Conservation (phyloP, 495 filamentous ascomycete species). For the Cladorrhinum samala region DNA sequence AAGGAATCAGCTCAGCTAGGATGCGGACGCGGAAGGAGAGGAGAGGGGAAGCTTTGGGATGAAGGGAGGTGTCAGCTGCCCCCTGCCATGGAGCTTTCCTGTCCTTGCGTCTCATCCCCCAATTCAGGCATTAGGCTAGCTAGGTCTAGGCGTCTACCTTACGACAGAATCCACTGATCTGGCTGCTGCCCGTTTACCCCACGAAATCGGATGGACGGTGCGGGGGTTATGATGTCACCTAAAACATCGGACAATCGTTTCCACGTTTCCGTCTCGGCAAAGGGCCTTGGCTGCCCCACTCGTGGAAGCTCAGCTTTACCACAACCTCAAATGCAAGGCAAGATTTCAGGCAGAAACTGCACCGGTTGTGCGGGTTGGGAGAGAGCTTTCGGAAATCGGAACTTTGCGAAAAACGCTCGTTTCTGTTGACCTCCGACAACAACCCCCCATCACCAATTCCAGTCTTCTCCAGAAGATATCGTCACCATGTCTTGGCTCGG, state of each 20-base stretch:
- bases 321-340: slow-evolving; percentile 4
- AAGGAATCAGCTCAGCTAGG: background rate
- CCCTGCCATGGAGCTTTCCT: background rate
- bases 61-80: background rate
- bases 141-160: too few relatives aligned
- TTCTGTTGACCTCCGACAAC: slow-evolving; percentile 18
- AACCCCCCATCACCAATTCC: slow-evolving; percentile 20
- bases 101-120: background rate
- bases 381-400: slow-evolving; percentile 14
- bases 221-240: slow-evolving; percentile 30
- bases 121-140: background rate
- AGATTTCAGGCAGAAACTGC: slow-evolving; percentile 8
- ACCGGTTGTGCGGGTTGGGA: slow-evolving; percentile 6
- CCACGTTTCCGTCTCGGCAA: slow-evolving; percentile 5
- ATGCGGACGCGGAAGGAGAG: background rate
- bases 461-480: slow-evolving; percentile 23
- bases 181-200: background rate
- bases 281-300: too few relatives aligned
- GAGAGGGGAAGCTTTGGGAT: background rate
- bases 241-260: slow-evolving; percentile 13
- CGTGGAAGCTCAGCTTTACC: too few relatives aligned
- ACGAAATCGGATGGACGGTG: slow-evolving; percentile 1
- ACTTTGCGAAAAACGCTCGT: slow-evolving; percentile 41
- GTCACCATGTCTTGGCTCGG: slow-evolving; percentile 72
- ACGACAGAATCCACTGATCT: too few relatives aligned